Evolutionary conservation across 2,329 filamentous ascomycete species (phyloP).

Genomic region (Xylariaceae sp.): DNA sequence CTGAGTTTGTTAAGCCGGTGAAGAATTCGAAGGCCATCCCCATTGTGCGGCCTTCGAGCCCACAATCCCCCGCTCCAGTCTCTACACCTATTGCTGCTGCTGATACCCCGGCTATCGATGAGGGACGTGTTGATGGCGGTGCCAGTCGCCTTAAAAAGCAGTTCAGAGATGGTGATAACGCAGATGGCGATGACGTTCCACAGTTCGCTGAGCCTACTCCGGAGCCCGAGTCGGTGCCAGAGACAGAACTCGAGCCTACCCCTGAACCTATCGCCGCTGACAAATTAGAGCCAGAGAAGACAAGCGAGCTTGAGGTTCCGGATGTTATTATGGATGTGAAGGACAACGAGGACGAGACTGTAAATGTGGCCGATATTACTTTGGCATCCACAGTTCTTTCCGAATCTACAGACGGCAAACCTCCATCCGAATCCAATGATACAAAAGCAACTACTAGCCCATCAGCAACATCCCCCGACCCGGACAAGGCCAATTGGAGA

Average conservation of each 20-base stretch:
- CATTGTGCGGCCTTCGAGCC: slow-evolving; percentile 71
- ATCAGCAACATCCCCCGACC: slow-evolving; percentile 58
- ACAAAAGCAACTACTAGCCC: slow-evolving; percentile 58
- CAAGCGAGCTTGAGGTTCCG: slow-evolving; percentile 43
- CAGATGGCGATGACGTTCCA: slow-evolving; percentile 74
- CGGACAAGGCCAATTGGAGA: slow-evolving; percentile 59
- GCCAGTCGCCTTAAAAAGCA: slow-evolving; percentile 75
- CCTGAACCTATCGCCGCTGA: slow-evolving; percentile 24
- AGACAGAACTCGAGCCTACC: slow-evolving; percentile 30
- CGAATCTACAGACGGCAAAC: slow-evolving; percentile 57
- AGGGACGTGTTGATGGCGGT: slow-evolving; percentile 69
- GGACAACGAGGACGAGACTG: slow-evolving; percentile 50
- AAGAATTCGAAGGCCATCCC: slow-evolving; percentile 85
- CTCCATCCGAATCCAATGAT: slow-evolving; percentile 41
- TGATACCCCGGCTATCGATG: slow-evolving; percentile 47
- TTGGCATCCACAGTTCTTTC: slow-evolving; percentile 60
- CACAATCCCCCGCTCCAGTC: slow-evolving; percentile 39
- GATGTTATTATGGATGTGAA: slow-evolving; percentile 37
- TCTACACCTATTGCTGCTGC: slow-evolving; percentile 31
- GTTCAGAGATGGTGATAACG: slow-evolving; percentile 63
- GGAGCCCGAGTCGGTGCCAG: slow-evolving; percentile 41
- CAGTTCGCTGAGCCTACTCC: slow-evolving; percentile 69
- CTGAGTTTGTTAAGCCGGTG: slow-evolving; percentile 67
- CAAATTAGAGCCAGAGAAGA: slow-evolving; percentile 13
- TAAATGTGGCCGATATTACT: slow-evolving; percentile 54